These are phyloP conservation scores for Grosmannia clavigera DNA, from an alignment of 2,329 filamentous ascomycete species.

Conservation along the genomic window DNA sequence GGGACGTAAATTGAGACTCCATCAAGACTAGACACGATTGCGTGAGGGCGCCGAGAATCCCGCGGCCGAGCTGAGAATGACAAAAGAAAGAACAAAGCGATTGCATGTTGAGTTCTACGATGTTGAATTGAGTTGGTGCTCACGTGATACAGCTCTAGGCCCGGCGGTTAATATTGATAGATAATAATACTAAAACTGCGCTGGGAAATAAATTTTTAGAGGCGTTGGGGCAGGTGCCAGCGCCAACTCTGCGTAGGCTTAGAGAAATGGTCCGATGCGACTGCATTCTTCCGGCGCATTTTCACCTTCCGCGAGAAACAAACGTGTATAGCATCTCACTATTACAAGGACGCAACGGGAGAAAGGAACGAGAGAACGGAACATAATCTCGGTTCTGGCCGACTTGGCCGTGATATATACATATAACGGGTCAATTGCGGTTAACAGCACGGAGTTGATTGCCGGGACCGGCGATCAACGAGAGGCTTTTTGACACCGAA, in stretches of 20 bases:
- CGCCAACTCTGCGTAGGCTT: background rate
- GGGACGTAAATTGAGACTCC: background rate
- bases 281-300: background rate
- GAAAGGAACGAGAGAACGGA: background rate
- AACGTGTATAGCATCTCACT: background rate
- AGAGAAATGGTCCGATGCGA: slow-evolving; percentile 1
- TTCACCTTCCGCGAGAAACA: background rate
- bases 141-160: background rate
- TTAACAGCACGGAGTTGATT: background rate
- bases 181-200: background rate
- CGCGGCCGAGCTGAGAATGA: background rate
- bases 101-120: background rate
- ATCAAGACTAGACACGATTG: background rate
- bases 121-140: background rate
- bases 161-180: background rate
- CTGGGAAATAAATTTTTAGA: background rate
- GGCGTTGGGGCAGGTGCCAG: background rate
- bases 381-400: background rate
- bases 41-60: background rate
- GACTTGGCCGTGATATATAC: background rate
- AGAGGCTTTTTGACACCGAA: background rate
- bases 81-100: background rate
- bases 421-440: background rate
- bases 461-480: background rate
- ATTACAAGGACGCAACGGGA: background rate